Percentiles rank a stretch among this genome's conserved stretches.
Conservation (phyloP, 148 eudicot genomes). For the Dianthus caryophyllus region DNA sequence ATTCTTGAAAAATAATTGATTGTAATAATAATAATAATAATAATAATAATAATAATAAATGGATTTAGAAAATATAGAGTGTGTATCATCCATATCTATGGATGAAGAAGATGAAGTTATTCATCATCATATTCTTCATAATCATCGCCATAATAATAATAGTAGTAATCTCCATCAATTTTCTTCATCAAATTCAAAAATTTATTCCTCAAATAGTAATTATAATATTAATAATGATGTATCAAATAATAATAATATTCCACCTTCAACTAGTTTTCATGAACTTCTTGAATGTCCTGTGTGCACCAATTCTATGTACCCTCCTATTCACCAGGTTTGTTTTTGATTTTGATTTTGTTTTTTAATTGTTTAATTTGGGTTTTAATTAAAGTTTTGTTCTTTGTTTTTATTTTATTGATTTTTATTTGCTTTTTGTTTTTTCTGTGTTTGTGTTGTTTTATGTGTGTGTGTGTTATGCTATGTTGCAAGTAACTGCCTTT, state of each 20-base stretch:
- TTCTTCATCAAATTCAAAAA: slow-evolving; percentile 35
- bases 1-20: background rate
- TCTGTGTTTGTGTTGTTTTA: no score
- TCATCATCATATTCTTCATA: slow-evolving; percentile 24
- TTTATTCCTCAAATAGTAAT: background rate
- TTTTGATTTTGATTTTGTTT: background rate
- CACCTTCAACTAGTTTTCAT: slow-evolving; percentile 74
- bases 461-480: no score
- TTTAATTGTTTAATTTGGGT: background rate
- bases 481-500: no score
- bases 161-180: slow-evolving; percentile 34
- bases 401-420: background rate
- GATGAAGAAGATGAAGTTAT: slow-evolving; percentile 66
- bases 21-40: no score
- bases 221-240: background rate
- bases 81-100: slow-evolving; percentile 54
- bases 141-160: slow-evolving; percentile 18
- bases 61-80: slow-evolving; percentile 74
- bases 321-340: slow-evolving; percentile 93
- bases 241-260: slow-evolving; percentile 19
- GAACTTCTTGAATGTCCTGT: slow-evolving; percentile 97
- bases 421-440: no score
- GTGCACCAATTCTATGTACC: slow-evolving; percentile 95
- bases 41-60: slow-evolving; percentile 21
- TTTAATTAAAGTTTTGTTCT: background rate